phyloP scores from a whole-genome alignment of 2,329 filamentous ascomycete species.

The Neofusicoccum umdonicola region DNA sequence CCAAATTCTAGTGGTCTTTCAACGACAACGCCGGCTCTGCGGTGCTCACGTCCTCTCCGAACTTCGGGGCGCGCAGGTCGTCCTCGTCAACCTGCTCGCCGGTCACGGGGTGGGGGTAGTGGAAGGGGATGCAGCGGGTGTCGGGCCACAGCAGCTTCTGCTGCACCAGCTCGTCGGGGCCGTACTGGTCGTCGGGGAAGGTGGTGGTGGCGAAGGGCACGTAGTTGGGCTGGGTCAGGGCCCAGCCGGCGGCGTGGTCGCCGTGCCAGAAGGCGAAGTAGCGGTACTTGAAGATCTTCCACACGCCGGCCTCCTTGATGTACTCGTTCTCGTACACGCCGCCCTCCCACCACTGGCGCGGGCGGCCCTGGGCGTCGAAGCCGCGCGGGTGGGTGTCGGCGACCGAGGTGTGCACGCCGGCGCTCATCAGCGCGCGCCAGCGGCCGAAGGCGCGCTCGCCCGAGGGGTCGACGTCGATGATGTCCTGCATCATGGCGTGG shows the following conservation, averaged over 20 bases:
- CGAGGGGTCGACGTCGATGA: conserved; percentile 50
- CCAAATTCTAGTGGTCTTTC: conserved; percentile 22
- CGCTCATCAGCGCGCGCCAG: conserved; percentile 56
- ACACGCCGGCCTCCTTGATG: conserved; percentile 54
- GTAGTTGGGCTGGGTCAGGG: conserved; percentile 54
- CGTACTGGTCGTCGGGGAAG: conserved; percentile 51
- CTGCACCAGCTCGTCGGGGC: conserved; percentile 54
- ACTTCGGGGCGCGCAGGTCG: conserved; percentile 50
- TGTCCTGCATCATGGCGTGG: conserved; percentile 58
- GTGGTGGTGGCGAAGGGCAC: conserved; percentile 50
- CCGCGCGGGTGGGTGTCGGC: conserved; percentile 52
- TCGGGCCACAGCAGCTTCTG: conserved; percentile 58
- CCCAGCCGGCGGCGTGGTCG: conserved; percentile 54
- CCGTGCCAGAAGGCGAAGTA: conserved; percentile 60
- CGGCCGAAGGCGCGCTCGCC: conserved; percentile 52
- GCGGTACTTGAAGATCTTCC: conserved; percentile 55
- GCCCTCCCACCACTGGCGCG: conserved; percentile 56
- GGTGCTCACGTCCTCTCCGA: conserved; percentile 41
- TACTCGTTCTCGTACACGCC: conserved; percentile 61
- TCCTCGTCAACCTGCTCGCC: conserved; percentile 46
- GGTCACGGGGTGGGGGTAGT: conserved; percentile 53
- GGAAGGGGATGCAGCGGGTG: conserved; percentile 54
- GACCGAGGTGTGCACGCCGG: conserved; percentile 54
- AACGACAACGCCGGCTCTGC: conserved; percentile 45
- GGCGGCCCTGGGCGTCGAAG: conserved; percentile 30